Evolutionary conservation across 257 asterid species (phyloP).

Genomic region (Plectranthus barbatus): DNA sequence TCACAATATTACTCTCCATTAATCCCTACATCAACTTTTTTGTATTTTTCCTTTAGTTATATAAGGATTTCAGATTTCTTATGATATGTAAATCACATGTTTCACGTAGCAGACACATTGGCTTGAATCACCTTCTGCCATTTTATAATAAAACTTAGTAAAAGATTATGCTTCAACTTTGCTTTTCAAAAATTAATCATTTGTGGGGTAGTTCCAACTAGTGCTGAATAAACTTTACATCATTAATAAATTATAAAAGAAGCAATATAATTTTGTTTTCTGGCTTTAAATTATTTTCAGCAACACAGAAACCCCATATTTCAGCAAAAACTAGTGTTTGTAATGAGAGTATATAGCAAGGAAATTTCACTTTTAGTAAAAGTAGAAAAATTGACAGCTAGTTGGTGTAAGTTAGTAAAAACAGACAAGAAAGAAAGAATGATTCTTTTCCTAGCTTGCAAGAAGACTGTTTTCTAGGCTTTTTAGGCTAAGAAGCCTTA

Average conservation of each 20-base stretch:
- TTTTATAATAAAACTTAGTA: background rate
- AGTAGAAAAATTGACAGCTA: conserved; percentile 10
- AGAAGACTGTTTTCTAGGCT: conserved; percentile 25
- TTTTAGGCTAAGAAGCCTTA: conserved; percentile 2
- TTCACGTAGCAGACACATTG: conserved; percentile 8
- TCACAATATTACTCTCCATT: too few relatives aligned
- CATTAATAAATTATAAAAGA: background rate
- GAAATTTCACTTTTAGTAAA: conserved; percentile 15
- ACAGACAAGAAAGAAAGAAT: conserved; percentile 27
- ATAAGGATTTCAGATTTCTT: background rate
- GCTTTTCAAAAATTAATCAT: background rate
- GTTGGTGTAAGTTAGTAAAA: conserved; percentile 1
- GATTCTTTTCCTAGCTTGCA: conserved; percentile 62
- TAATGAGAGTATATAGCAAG: conserved; percentile 14
- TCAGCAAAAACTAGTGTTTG: background rate
- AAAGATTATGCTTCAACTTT: background rate
- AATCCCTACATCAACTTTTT: too few relatives aligned
- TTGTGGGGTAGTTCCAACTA: background rate
- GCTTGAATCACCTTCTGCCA: background rate
- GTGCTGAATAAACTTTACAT: too few relatives aligned
- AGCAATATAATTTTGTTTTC: background rate
- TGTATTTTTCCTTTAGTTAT: too few relatives aligned
- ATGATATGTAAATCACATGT: conserved; percentile 5
- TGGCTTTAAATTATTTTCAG: background rate
- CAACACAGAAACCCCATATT: background rate